A percentile compares a stretch with the other conserved stretches of the same genome.
These are phyloP conservation scores for Heliamphora exappendiculata DNA, from an alignment of 148 eudicot species.

Conservation along the genomic window DNA sequence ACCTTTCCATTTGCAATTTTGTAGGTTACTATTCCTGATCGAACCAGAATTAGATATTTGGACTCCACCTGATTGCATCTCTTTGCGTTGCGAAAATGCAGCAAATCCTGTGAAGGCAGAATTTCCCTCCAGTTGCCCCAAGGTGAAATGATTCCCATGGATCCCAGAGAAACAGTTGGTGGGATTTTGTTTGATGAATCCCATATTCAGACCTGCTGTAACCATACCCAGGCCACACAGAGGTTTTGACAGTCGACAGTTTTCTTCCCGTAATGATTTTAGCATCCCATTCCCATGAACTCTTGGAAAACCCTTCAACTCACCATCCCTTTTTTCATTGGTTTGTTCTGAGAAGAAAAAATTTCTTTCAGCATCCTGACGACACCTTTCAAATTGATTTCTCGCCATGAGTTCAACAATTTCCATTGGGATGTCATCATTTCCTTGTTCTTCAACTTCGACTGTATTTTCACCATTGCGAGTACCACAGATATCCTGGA, in stretches of 20 bases:
- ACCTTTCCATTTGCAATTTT: constrained; percentile 19
- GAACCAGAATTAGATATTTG: constrained; percentile 22
- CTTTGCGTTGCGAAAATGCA: constrained; percentile 24
- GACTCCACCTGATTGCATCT: constrained; percentile 18
- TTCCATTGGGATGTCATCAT: constrained; percentile 70
- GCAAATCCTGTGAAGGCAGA: constrained; percentile 19
- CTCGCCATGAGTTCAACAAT: constrained; percentile 66
- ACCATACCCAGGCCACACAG: constrained; percentile 12
- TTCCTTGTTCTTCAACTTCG: constrained; percentile 30
- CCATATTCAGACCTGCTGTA: constrained; percentile 19
- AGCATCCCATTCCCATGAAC: constrained; percentile 20
- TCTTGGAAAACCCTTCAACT: constrained; percentile 3
- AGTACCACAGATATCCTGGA: constrained; percentile 24
- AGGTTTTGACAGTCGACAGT: constrained; percentile 13
- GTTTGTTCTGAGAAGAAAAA: constrained; percentile 6
- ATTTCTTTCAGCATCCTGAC: constrained; percentile 21
- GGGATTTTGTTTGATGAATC: constrained; percentile 11
- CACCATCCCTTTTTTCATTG: constrained; percentile 8
- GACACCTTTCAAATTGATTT: constrained; percentile 49
- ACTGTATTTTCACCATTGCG: constrained; percentile 17
- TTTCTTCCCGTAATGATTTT: constrained; percentile 14
- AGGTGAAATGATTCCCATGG: constrained; percentile 17
- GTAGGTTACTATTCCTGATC: constrained; percentile 11
- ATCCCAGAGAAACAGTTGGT: constrained; percentile 17
- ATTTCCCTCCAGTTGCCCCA: constrained; percentile 21